Base-by-base conservation (phyloP, 164 flowering plant genomes). In the Berberis vulgaris region DNA sequence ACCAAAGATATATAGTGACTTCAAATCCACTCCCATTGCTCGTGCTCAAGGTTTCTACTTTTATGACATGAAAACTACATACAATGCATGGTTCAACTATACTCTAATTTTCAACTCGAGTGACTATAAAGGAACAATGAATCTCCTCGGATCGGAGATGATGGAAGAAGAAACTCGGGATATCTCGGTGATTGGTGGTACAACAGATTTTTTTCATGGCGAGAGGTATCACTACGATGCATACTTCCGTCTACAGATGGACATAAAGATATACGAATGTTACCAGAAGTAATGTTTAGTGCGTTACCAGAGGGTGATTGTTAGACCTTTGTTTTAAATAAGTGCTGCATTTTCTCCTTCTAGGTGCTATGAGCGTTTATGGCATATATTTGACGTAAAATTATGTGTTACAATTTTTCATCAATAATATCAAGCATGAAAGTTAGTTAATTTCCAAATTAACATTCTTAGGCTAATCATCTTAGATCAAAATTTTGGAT, bases 41-140 rank as follows among this genome's bases (percentile, higher is more conserved):
- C 79, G 91, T 0, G 97, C 96, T 0, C 97, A 86, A 59, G 97
- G 97, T 3, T 72, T 86, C 55, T 91, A 88, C 57, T 10, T 88
- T 1, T 91, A 91, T 49, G 87, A 86, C 71, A 75, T 58, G 77
- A 86, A 81, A 46, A 79, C 70, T 0, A 59, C 63, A 0, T 88
- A 76, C 74, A 80, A 80, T 0, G 73, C 94, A 4, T 91, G 93
- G 94, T 60, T 85, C 1, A 86, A 65, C 0, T 91, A 79, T 71
- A 72, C 87, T 0, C 79, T 91, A 59, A 80, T 81, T 1, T 79
- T 91, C 65, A 86, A 88, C 69, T 78, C 91, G 0, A 85, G 80
- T 0, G 67, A 79, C 39, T 75, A 82, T 60, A 72, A 65, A 64
- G 96, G 96, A 1, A 83, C 76, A 49, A 13, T 88, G 7, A 85